A percentile compares a stretch with the other conserved stretches of the same genome.
These are phyloP conservation scores for Brassica balearica DNA, from an alignment of 441 rosid genomes.

Conservation along the genomic window DNA sequence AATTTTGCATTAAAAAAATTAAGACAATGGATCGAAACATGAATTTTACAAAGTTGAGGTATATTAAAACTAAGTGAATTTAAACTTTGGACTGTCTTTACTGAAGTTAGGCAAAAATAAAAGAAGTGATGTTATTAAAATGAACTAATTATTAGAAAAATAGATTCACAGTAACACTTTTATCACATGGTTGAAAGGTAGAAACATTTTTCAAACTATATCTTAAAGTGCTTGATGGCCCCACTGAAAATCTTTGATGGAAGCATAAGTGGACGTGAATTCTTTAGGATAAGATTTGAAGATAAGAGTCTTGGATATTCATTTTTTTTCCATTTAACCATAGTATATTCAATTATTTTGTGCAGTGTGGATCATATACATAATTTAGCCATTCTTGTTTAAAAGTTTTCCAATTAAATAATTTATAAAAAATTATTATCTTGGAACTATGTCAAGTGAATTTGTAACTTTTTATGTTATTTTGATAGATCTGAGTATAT, in stretches of 20 bases:
- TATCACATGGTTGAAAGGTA: neutral
- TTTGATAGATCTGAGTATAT: neutral
- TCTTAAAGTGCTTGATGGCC: slow-evolving; percentile 28
- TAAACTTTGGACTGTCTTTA: neutral
- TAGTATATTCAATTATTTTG: slow-evolving; percentile 28
- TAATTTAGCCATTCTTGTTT: neutral
- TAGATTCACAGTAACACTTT: slow-evolving; percentile 11
- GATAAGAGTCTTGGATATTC: slow-evolving; percentile 36
- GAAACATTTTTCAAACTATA: slow-evolving; percentile 7
- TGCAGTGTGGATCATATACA: slow-evolving; percentile 15
- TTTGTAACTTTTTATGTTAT: neutral
- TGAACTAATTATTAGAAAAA: neutral
- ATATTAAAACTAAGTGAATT: neutral
- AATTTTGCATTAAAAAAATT: neutral
- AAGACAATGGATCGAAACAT: slow-evolving; percentile 8
- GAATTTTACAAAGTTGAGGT: slow-evolving; percentile 10
- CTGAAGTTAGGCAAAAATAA: neutral
- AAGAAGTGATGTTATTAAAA: neutral
- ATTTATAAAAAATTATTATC: neutral
- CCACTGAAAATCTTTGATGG: slow-evolving; percentile 31
- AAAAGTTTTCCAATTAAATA: neutral
- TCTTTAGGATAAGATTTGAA: slow-evolving; percentile 33
- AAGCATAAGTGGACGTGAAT: slow-evolving; percentile 30
- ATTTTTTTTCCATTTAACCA: neutral
- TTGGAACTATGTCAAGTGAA: neutral